A percentile compares a stretch with the other conserved stretches of the same genome.
These are phyloP conservation scores for Ascochyta clinopodiicola DNA, from an alignment of 2,329 filamentous ascomycete genomes.

Conservation along the genomic window DNA sequence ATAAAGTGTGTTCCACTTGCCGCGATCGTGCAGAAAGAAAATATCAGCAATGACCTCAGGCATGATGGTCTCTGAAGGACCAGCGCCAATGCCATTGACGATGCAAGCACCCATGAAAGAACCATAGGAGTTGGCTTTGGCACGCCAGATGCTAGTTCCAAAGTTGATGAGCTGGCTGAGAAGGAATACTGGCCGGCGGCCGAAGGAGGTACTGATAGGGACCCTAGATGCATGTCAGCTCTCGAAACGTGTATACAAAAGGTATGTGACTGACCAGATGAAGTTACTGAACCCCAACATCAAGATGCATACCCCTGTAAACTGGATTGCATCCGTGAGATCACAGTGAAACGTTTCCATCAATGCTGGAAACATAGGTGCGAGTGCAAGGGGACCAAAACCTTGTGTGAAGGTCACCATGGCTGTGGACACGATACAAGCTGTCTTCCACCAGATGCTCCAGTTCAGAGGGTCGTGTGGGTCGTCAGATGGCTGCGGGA, in stretches of 20 bases:
- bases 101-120: slow-evolving; percentile 70
- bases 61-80: slow-evolving; percentile 67
- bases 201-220: slow-evolving; percentile 62
- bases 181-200: slow-evolving; percentile 61
- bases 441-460: slow-evolving; percentile 57
- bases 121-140: slow-evolving; percentile 62
- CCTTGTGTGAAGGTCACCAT: slow-evolving; percentile 61
- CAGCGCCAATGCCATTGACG: slow-evolving; percentile 68
- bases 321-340: slow-evolving; percentile 61
- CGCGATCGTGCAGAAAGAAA: slow-evolving; percentile 69
- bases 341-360: slow-evolving; percentile 62
- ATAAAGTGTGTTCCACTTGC: slow-evolving; percentile 67
- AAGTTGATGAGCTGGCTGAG: slow-evolving; percentile 61
- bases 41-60: slow-evolving; percentile 70
- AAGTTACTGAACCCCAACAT: slow-evolving; percentile 67
- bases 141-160: slow-evolving; percentile 64
- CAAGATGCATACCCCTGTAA: slow-evolving; percentile 63
- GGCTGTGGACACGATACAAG: slow-evolving; percentile 55
- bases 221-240: slow-evolving; percentile 50
- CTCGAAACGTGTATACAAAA: neutral
- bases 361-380: slow-evolving; percentile 66
- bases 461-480: slow-evolving; percentile 63
- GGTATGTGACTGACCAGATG: slow-evolving; percentile 55
- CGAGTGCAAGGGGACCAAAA: slow-evolving; percentile 61
- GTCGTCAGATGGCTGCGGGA: slow-evolving; percentile 61